Conservation (phyloP, 2,329 filamentous ascomycete genomes). For the Periglandula ipomoeae region DNA sequence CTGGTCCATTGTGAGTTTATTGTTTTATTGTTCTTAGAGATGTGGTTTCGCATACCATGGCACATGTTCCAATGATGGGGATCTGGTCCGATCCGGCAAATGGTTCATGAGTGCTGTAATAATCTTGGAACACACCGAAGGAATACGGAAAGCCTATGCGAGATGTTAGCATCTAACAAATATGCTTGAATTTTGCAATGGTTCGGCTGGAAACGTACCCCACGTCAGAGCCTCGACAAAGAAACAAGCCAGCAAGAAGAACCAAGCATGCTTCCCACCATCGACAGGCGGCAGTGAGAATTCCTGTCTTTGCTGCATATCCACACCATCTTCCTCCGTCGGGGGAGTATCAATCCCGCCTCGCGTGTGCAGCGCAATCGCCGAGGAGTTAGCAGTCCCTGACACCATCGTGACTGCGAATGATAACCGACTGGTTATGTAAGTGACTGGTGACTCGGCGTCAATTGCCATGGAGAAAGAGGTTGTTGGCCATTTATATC, state of each 20-base stretch:
- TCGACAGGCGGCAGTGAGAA: slow-evolving; percentile 21
- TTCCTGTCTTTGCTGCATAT: slow-evolving; percentile 6
- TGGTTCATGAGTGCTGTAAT: slow-evolving; percentile 51
- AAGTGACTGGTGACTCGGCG: too few species aligned
- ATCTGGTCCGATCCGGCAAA: slow-evolving; percentile 47
- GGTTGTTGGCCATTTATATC: too few species aligned
- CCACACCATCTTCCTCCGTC: background rate
- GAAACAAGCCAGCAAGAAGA: slow-evolving; percentile 23
- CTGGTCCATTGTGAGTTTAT: slow-evolving; percentile 13
- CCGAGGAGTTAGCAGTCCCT: background rate
- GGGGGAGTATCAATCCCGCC: background rate
- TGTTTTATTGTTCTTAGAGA: background rate
- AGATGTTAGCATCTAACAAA: too few species aligned
- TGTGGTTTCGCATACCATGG: slow-evolving; percentile 47
- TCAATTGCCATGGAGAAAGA: too few species aligned
- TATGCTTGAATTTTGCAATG: background rate
- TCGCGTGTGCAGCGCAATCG: background rate
- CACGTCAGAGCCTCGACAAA: slow-evolving; percentile 25
- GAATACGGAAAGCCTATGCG: slow-evolving; percentile 54
- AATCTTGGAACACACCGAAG: slow-evolving; percentile 63
- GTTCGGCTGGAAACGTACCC: slow-evolving; percentile 14
- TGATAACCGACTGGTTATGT: too few species aligned
- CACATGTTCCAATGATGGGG: slow-evolving; percentile 55
- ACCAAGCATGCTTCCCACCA: slow-evolving; percentile 24
- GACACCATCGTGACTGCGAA: too few species aligned